A percentile compares a stretch with the other conserved stretches of the same genome.
Evolutionary conservation across 208 protist genomes (phyloP).

Genomic region (Trypanosomatidae sp.): DNA sequence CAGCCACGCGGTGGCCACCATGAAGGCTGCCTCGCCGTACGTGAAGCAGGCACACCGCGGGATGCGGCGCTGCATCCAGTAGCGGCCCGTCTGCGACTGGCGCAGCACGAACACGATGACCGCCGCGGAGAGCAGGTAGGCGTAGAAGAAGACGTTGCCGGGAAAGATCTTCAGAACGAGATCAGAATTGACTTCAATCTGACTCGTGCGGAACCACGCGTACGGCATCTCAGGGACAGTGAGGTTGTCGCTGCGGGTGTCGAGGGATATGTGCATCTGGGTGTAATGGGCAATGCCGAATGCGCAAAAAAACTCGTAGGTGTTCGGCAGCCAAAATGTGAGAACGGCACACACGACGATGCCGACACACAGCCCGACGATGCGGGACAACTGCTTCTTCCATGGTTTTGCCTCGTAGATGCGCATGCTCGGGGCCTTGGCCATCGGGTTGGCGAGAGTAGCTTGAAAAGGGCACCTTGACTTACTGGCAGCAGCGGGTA

Average conservation of each 20-base stretch:
- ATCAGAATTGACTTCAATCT: slow-evolving; percentile 26
- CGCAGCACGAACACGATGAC: slow-evolving; percentile 31
- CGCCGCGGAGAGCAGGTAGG: slow-evolving; percentile 33
- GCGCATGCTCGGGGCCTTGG: slow-evolving; percentile 10
- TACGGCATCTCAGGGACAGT: slow-evolving; percentile 46
- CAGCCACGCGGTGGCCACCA: no score
- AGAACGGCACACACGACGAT: slow-evolving; percentile 33
- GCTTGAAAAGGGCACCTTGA: no score
- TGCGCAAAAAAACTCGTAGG: no score
- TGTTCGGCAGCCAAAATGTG: slow-evolving; percentile 59
- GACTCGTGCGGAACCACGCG: slow-evolving; percentile 41
- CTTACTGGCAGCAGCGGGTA: no score
- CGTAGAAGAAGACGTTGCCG: slow-evolving; percentile 65
- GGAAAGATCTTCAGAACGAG: slow-evolving; percentile 60
- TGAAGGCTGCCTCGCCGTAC: no score
- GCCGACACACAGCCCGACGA: slow-evolving; percentile 21
- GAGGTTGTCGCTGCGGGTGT: no score
- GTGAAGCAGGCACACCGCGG: slow-evolving; percentile 14
- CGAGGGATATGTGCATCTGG: not conserved
- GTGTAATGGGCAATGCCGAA: no score
- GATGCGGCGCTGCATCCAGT: slow-evolving; percentile 30
- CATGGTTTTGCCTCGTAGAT: not conserved
- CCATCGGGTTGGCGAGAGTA: slow-evolving; percentile 16
- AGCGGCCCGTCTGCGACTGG: slow-evolving; percentile 16
- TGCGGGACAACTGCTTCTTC: slow-evolving; percentile 12